Evolutionary conservation across 2,329 filamentous ascomycete species (phyloP).

Genomic region (Pseudopithomyces maydicus): DNA sequence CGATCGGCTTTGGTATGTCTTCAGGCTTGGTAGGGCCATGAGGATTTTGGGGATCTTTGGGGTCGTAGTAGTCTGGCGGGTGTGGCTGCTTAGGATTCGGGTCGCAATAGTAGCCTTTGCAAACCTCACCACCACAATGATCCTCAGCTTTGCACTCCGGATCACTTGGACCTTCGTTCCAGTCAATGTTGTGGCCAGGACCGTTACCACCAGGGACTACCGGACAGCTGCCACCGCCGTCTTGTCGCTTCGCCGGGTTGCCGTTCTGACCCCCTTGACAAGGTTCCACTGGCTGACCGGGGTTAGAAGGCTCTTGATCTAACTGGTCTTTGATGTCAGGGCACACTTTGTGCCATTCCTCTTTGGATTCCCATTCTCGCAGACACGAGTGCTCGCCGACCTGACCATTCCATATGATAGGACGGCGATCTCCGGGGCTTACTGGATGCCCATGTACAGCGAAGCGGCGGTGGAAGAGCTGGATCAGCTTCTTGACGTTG

Average conservation of each 20-base stretch:
- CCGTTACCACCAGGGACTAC: not conserved
- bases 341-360: constrained; percentile 5
- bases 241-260: constrained; percentile 3
- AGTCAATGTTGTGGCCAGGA: not conserved
- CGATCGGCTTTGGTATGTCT: constrained; percentile 3
- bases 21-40: constrained; percentile 2
- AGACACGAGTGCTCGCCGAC: constrained; percentile 3
- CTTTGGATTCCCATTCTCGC: constrained; percentile 3
- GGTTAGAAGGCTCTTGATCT: constrained; percentile 2
- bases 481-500: not conserved
- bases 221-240: constrained; percentile 5
- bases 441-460: constrained; percentile 2
- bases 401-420: constrained; percentile 3
- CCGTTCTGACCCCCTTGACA: constrained; percentile 2
- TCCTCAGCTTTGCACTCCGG: constrained; percentile 2
- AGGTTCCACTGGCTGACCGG: constrained; percentile 1
- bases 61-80: constrained; percentile 4
- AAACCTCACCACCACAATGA: constrained; percentile 3
- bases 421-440: not conserved
- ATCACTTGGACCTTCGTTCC: not conserved
- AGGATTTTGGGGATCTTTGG: constrained; percentile 5
- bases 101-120: constrained; percentile 4
- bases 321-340: constrained; percentile 3
- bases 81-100: constrained; percentile 5
- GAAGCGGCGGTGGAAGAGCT: constrained; percentile 2